phyloP scores from a whole-genome alignment of 257 asterid species.

The Linaria vulgaris region DNA sequence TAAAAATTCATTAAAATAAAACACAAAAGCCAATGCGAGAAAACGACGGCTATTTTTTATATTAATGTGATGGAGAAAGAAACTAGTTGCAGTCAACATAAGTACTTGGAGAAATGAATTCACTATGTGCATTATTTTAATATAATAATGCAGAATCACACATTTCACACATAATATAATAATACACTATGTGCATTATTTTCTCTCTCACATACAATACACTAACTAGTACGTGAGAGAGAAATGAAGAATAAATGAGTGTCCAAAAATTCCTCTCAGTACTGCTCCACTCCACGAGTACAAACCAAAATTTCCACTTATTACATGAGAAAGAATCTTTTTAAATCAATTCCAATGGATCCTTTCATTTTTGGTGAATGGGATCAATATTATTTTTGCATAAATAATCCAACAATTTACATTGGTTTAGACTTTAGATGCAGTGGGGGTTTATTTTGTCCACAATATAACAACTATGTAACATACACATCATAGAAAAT shows the following conservation, averaged over 20 bases:
- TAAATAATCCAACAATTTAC: too few species aligned
- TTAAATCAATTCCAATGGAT: too few species aligned
- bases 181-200: neutral
- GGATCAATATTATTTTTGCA: too few species aligned
- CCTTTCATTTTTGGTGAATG: too few species aligned
- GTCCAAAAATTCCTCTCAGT: slow-evolving; percentile 2
- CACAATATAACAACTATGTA: too few species aligned
- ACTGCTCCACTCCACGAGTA: neutral
- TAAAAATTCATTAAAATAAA: neutral
- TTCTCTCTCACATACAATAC: slow-evolving; percentile 8
- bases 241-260: slow-evolving; percentile 32
- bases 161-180: too few species aligned
- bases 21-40: slow-evolving; percentile 33
- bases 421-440: too few species aligned
- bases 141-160: too few species aligned
- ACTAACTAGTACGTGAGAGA: neutral
- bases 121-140: neutral
- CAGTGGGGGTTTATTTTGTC: too few species aligned
- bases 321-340: too few species aligned
- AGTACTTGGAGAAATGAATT: too few species aligned
- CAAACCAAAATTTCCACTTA: neutral
- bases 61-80: slow-evolving; percentile 20
- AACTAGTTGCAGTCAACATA: slow-evolving; percentile 44
- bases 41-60: slow-evolving; percentile 39
- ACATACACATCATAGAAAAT: too few species aligned